Base-by-base conservation (phyloP, 2,329 filamentous ascomycete species). In the Fusarium albosuccineum region DNA sequence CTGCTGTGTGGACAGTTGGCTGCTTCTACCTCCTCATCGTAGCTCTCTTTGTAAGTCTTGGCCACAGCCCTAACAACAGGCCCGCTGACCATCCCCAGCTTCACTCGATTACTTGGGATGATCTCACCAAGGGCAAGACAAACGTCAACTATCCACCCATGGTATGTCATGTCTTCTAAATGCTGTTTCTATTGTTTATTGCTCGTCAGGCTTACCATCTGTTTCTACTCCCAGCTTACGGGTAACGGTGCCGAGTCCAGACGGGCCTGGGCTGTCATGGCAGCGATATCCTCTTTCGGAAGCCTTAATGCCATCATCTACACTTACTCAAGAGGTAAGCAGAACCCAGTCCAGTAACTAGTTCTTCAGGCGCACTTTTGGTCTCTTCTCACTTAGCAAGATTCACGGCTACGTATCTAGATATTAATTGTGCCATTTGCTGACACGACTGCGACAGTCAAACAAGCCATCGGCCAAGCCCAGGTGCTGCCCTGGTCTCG, bases 291-390 rank as follows among this genome's bases (percentile, higher is more conserved):
- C 2, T 13, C 46, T 9, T 52, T 58, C 14, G 55, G 55, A 7
- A 58, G 33, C 9, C 13, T 58, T 9, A 58, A 58, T 30, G 39
- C 55, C 3, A 58, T 58, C 33, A 52, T 58, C 3, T 58, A 52
- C 22, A 58, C 46, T 1, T 52, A 52, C 10, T 52, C 46, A 2
- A 44, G 55, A 16, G 55, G 55, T 52, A 46, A 17, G 11, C 3
- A 22, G 17, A 22, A 4, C 17, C 17, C 17, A 22, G 2, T 22
- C 4, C 4, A 22, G 17, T 22, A 22, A 22, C 17, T 22, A 22
- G 17, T 22, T 22, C 2, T 22, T 22, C 17, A 4, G 17, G 17
- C 17, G 17, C 17, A 22, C 17, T 22, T 22, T 22, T 22, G 4
- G 17, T 22, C 17, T 22, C 4, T 22, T 2, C 17, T 22, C 17